Base-by-base conservation (phyloP, 179 eudicot species). In the Pouteria campechiana region DNA sequence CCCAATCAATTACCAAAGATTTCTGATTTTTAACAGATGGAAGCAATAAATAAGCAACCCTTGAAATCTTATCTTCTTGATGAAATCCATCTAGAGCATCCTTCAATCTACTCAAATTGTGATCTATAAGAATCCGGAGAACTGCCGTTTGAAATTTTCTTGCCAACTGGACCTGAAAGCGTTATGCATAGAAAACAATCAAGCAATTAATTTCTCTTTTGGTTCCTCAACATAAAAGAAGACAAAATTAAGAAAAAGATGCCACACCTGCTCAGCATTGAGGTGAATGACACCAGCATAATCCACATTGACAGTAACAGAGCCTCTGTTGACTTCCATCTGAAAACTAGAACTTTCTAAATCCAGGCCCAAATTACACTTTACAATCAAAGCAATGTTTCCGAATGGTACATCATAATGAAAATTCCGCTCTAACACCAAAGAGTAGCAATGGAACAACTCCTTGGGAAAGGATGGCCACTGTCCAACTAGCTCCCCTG, bases 31-130 rank as follows among this genome's bases (percentile, higher is more conserved):
- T 41, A 13, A 15, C 27, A 37, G 71, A 52, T 9, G 99, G 96
- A 25, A 92, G 79, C 44, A 83, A 41, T 48, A 92, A 79, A 68
- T 92, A 87, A 49, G 79, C 79, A 32, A 66, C 40, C 25, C 13
- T 29, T 18, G 68, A 11, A 34, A 37, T 16, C 46, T 54, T 58
- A 29, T 41, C 39, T 30, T 35, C 37, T 13, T 17, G 35, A 31
- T 50, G 51, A 27, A 17, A 8, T 32, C 41, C 43, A 20, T 25
- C 52, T 2, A 67, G 25, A 17, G 36, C 46, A 50, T 67, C 66
- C 12, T 32, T 54, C 55, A 86, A 32, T 53, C 63, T 73, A 15
- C 55, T 45, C 17, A 55, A 40, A 36, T 63, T 59, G 13, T 64
- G 72, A 37, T 87, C 67, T 25, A 60, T 56, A 37, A 92, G 73